phyloP scores from a whole-genome alignment of 345 rosid genomes.

The Salix arbutifolia region DNA sequence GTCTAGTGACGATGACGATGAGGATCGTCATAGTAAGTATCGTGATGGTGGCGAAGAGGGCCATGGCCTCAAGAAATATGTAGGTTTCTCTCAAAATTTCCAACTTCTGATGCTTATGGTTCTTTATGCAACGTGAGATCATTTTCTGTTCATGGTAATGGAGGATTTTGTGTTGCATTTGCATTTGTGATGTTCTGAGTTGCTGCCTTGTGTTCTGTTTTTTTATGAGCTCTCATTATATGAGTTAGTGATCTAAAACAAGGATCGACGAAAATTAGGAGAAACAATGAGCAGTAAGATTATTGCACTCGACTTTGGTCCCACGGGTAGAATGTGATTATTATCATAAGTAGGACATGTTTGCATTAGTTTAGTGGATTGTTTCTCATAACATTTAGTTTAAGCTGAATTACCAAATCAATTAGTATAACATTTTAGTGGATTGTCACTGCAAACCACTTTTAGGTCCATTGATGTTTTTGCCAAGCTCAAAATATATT shows the following conservation, averaged over 20 bases:
- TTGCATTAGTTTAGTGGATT: background rate
- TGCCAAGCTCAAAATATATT: no score
- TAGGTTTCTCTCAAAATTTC: conserved; percentile 27
- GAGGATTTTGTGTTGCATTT: background rate
- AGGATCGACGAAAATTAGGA: background rate
- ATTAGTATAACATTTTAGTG: no score
- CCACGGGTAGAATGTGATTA: background rate
- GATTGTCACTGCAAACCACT: no score
- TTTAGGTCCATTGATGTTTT: no score
- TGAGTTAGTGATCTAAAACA: background rate
- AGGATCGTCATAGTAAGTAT: conserved; percentile 30
- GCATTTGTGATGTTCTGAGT: background rate
- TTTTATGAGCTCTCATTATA: background rate
- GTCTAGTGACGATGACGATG: conserved; percentile 39
- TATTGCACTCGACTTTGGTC: background rate
- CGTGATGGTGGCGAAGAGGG: conserved; percentile 49
- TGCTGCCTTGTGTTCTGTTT: background rate
- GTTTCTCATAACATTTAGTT: background rate
- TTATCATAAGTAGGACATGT: background rate
- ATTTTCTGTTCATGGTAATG: background rate
- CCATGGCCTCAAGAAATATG: conserved; percentile 86
- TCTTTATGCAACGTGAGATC: background rate
- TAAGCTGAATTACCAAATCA: background rate
- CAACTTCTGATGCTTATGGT: background rate
- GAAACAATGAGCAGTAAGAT: background rate